A percentile compares a stretch with the other conserved stretches of the same genome.
phyloP scores from a whole-genome alignment of 2,329 filamentous ascomycete genomes.

The Calonectria leucothoes region DNA sequence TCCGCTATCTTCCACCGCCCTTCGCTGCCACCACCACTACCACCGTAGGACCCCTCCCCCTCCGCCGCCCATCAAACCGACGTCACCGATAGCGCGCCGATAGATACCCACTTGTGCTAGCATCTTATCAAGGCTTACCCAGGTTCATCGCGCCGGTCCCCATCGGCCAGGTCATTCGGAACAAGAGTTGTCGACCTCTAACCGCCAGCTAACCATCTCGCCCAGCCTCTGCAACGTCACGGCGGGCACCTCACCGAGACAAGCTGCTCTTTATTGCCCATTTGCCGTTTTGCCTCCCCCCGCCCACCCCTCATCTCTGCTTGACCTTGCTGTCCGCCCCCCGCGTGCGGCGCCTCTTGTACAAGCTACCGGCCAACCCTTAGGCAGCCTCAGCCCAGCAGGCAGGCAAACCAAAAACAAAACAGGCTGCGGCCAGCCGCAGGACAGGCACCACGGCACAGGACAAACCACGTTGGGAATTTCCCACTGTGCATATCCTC shows the following conservation, averaged over 20 bases:
- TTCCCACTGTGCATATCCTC: background rate
- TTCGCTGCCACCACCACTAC: too few relatives aligned
- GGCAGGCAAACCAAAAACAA: background rate
- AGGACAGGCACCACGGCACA: background rate
- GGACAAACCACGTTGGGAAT: conserved; percentile 3
- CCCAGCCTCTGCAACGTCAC: conserved; percentile 6
- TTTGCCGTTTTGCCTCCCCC: background rate
- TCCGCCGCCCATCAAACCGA: conserved; percentile 1
- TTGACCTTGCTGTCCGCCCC: background rate
- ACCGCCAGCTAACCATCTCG: conserved; percentile 17
- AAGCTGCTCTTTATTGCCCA: background rate
- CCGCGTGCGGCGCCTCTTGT: conserved; percentile 16
- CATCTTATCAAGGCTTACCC: conserved; percentile 16
- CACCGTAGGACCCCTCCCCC: background rate
- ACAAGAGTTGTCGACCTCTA: conserved; percentile 3
- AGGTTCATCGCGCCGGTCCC: background rate
- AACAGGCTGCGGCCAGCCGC: background rate
- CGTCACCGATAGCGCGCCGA: conserved; percentile 11
- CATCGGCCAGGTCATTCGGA: conserved; percentile 18
- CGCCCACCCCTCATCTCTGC: background rate
- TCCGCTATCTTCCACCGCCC: background rate
- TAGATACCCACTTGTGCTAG: background rate
- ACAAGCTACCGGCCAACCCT: background rate
- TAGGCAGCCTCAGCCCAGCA: conserved; percentile 19
- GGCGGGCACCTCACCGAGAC: conserved; percentile 3